phyloP scores from a whole-genome alignment of 1,284 basidiomycete species.

The Rhizoctonia solani region DNA sequence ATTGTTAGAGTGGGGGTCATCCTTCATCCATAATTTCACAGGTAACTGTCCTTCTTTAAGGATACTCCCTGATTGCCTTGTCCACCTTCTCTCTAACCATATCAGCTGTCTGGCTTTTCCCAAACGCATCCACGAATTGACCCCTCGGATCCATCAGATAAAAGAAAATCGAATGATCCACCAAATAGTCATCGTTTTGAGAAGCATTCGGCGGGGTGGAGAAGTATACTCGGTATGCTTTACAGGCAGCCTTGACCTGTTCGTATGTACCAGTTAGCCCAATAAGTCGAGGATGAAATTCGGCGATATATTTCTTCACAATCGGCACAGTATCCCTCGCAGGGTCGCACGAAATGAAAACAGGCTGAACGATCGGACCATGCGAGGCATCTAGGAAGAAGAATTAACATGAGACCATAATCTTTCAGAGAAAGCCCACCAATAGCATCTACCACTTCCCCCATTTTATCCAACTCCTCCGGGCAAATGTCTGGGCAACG shows the following conservation, averaged over 20 bases:
- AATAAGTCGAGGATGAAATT: constrained; percentile 90
- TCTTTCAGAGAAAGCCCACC: constrained; percentile 53
- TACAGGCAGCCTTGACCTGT: constrained; percentile 87
- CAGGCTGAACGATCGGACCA: constrained; percentile 68
- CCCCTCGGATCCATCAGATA: constrained; percentile 98
- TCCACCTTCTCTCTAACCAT: constrained; percentile 64
- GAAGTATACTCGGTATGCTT: constrained; percentile 97
- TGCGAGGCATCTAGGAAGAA: constrained; percentile 62
- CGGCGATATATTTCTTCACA: constrained; percentile 60
- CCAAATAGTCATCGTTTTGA: constrained; percentile 79
- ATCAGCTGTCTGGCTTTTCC: constrained; percentile 74
- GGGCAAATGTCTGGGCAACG: constrained; percentile 99
- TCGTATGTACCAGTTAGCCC: constrained; percentile 89
- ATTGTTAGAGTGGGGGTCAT: constrained; percentile 18
- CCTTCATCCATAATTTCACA: constrained; percentile 11
- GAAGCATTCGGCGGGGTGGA: constrained; percentile 83
- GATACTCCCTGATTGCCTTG: constrained; percentile 51
- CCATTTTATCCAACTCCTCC: constrained; percentile 97
- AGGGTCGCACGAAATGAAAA: constrained; percentile 97
- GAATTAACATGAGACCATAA: background rate
- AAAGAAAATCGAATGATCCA: constrained; percentile 96
- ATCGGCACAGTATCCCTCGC: constrained; percentile 78
- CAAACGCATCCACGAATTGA: constrained; percentile 96
- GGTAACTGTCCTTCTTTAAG: background rate
- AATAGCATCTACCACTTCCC: constrained; percentile 74